Base-by-base conservation (phyloP, 2,329 filamentous ascomycete species). In the Paecilomyces sp. region DNA sequence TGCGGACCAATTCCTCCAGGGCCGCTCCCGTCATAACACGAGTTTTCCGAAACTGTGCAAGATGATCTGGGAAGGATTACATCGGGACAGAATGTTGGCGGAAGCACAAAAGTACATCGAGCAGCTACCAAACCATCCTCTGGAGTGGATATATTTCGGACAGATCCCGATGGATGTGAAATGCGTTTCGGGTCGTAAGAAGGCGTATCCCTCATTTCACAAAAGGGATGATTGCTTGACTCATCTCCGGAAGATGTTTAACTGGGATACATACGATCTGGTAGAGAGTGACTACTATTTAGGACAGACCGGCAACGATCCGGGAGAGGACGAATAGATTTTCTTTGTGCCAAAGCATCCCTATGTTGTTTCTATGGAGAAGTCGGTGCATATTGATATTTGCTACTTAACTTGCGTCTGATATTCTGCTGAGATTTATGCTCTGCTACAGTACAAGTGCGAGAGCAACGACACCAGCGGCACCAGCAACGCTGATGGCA, bases 141-240 rank as follows among this genome's bases (percentile, higher is more conserved):
- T 58, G 9, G 57, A 58, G 34, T 58, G 57, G 57, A 33, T 58
- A 50, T 62, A 54, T 18, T 56, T 61, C 15, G 7, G 30, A 53
- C 56, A 24, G 13, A n/a, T 55, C 7, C n/a, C 22, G 15, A 30
- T 62, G 25, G 15, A 34, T 34, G n/a, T 31, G 13, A 41, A 22
- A 57, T 9, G 18, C n/a, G 9, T 3, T 7, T 33, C 30, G 41
- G 55, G 56, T 15, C 12, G 25, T 15, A 51, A 15, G 68, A 56
- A 54, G n/a, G 62, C 60, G 12, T 34, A 54, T 54, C 25, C 50
- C 15, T 31, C 41, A 18, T 54, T 58, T 36, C 31, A 53, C 22
- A 47, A 58, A 28, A 54, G 57, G 25, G 57, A 58, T 28, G 25
- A 54, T 34, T 58, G 47, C 31, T 54, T 36, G 30, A 54, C 57